A percentile compares a stretch with the other conserved stretches of the same genome.
These are phyloP conservation scores for Chalaropsis thielavioides DNA, from an alignment of 2,329 filamentous ascomycete species.

Conservation along the genomic window DNA sequence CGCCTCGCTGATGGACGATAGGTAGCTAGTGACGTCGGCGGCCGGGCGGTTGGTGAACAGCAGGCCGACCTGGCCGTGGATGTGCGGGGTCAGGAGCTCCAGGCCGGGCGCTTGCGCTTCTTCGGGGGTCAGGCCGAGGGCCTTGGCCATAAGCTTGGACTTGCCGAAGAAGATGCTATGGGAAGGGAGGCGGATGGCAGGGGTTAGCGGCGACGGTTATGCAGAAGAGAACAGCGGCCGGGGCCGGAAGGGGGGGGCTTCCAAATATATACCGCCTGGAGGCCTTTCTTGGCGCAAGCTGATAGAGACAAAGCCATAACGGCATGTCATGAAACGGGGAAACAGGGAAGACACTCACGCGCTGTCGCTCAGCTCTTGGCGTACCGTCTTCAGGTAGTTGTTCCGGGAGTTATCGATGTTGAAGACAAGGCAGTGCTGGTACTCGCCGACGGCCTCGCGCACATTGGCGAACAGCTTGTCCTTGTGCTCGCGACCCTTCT, in stretches of 20 bases:
- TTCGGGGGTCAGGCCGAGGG: constrained; percentile 64
- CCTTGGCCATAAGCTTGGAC: constrained; percentile 96
- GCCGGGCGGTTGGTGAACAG: constrained; percentile 73
- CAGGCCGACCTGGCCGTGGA: constrained; percentile 74
- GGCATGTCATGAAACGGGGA: not conserved
- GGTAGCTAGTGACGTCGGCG: constrained; percentile 53
- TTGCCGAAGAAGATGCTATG: constrained; percentile 91
- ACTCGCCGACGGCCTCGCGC: constrained; percentile 68
- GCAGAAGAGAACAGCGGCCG: not conserved
- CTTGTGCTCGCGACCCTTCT: constrained; percentile 88
- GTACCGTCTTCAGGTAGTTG: constrained; percentile 82
- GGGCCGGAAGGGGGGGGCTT: not conserved
- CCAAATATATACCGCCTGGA: too few species aligned
- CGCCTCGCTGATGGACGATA: constrained; percentile 54
- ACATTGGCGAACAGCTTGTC: constrained; percentile 79
- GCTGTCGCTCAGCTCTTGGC: constrained; percentile 70
- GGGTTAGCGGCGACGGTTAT: not conserved
- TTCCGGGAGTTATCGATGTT: constrained; percentile 96
- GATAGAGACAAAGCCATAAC: too few species aligned
- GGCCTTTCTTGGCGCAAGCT: too few species aligned
- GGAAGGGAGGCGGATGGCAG: not conserved
- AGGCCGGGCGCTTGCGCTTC: constrained; percentile 71
- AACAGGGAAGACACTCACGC: constrained; percentile 40
- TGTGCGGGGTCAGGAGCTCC: constrained; percentile 50
- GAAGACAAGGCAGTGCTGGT: constrained; percentile 88